A percentile compares a stretch with the other conserved stretches of the same genome.
These are phyloP conservation scores for Ogataea trehaloabstinens DNA, from an alignment of 805 yeast species.

Conservation along the genomic window DNA sequence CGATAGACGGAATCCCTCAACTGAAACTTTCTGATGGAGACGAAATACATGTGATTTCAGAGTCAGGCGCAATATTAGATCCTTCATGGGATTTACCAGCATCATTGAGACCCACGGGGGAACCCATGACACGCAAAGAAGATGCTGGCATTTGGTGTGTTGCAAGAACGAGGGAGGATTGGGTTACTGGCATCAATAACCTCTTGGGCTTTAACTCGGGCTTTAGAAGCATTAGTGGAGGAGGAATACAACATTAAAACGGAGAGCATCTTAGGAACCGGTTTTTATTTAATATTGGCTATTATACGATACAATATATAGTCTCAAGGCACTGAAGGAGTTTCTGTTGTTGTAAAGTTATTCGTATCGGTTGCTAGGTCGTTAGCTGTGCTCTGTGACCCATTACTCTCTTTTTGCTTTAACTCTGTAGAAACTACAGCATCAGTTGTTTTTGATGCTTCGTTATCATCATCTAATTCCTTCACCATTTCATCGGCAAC, in stretches of 20 bases:
- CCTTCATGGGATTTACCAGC: slow-evolving; percentile 50
- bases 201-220: slow-evolving; percentile 85
- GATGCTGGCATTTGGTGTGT: slow-evolving; percentile 78
- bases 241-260: not conserved
- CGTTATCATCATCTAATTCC: slow-evolving; percentile 21
- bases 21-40: slow-evolving; percentile 70
- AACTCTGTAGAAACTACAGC: too few species aligned
- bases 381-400: not conserved
- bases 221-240: slow-evolving; percentile 48
- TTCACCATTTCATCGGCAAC: slow-evolving; percentile 31
- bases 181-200: slow-evolving; percentile 89
- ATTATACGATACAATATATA: slow-evolving; percentile 1
- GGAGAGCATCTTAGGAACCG: too few species aligned
- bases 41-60: slow-evolving; percentile 69
- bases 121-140: slow-evolving; percentile 23
- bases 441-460: slow-evolving; percentile 4
- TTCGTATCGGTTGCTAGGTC: too few species aligned
- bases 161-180: slow-evolving; percentile 77
- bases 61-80: slow-evolving; percentile 57
- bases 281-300: not conserved
- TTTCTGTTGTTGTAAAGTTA: not conserved
- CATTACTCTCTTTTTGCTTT: not conserved
- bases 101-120: slow-evolving; percentile 9
- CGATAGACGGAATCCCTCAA: slow-evolving; percentile 83
- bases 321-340: not conserved